These are phyloP conservation scores for Emiliania huxleyi DNA, from an alignment of 78 protist genomes.

Conservation along the genomic window DNA sequence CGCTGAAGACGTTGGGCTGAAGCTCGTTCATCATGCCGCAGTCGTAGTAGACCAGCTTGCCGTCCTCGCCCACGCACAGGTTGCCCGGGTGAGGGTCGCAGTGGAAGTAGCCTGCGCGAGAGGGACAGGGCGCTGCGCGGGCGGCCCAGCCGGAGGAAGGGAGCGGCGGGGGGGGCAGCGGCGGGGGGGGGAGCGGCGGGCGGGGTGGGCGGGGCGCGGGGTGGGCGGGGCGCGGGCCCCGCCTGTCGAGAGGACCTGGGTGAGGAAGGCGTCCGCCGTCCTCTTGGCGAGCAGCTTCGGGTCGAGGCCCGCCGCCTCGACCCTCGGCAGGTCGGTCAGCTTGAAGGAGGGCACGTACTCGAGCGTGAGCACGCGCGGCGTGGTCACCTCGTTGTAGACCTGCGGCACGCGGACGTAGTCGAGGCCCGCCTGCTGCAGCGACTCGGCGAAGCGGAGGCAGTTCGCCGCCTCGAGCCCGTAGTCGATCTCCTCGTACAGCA, in stretches of 20 bases:
- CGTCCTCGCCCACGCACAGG: not conserved
- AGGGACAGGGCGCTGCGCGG: no score
- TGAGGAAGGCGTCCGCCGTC: not conserved
- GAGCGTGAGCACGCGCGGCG: conserved; percentile 28
- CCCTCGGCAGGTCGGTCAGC: not conserved
- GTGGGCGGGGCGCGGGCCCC: no score
- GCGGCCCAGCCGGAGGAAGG: no score
- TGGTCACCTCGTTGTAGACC: not conserved
- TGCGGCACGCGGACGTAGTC: conserved; percentile 20
- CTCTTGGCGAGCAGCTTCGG: not conserved
- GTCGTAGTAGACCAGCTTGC: conserved; percentile 35
- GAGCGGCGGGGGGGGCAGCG: no score
- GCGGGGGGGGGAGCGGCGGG: no score
- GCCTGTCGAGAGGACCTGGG: no score
- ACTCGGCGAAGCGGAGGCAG: not conserved
- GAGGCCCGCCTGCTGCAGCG: not conserved
- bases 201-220: no score
- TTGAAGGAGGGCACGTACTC: conserved; percentile 12
- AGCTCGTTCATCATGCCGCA: conserved; percentile 42
- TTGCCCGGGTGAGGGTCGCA: conserved; percentile 48
- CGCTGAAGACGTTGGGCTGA: not conserved
- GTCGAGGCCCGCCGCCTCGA: conserved; percentile 1
- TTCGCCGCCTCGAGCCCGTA: conserved; percentile 24
- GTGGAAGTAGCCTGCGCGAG: conserved; percentile 45
- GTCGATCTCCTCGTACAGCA: conserved; percentile 43